Base-by-base conservation (phyloP, 345 rosid species). In the Adansonia digitata region DNA sequence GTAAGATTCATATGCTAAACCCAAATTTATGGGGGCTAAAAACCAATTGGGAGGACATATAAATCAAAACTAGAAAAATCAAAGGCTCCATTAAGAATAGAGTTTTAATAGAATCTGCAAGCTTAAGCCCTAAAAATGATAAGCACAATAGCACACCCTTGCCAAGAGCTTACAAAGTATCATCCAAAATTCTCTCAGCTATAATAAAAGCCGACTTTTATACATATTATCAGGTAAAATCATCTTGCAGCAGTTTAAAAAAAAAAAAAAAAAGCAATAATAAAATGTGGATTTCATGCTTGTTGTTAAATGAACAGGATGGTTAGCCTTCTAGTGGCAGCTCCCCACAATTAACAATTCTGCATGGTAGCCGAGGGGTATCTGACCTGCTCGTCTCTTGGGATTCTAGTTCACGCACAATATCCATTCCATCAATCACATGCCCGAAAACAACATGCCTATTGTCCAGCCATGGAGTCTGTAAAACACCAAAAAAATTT, bases 361-460 rank as follows among this genome's bases (percentile, higher is more conserved):
- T 94, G 83, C 97, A 92, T 42, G 86, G 88, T 73, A 60, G 69
- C 77, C 84, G 75, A 17, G 98, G 97, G 78, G 18, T 49, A 79
- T 94, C 90, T n/a, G 87, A 61, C 34, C 97, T 88, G 69, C 91
- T 88, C 42, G 97, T 92, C 84, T 88, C 92, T 56, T 79, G 87
- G 49, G 92, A 83, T 78, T 94, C 98, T 37, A 94, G 93, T 55
- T 82, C 84, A 55, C 80, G 80, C 49, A 92, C 92, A 31, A 91
- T 83, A 78, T 92, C 90, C 83, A 88, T 86, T 77, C 97, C 97
- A 34, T 91, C 94, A 55, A 88, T 37, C n/a, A 94, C 91, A 59
- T 90, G 82, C 73, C 97, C 97, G 35, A 88, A 94, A 71, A 94
- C 98, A 68, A 94, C 98, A 69, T 94, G 97, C 55, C 94, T 90